Conservation (phyloP, 345 rosid species). For the Stellera chamaejasme region DNA sequence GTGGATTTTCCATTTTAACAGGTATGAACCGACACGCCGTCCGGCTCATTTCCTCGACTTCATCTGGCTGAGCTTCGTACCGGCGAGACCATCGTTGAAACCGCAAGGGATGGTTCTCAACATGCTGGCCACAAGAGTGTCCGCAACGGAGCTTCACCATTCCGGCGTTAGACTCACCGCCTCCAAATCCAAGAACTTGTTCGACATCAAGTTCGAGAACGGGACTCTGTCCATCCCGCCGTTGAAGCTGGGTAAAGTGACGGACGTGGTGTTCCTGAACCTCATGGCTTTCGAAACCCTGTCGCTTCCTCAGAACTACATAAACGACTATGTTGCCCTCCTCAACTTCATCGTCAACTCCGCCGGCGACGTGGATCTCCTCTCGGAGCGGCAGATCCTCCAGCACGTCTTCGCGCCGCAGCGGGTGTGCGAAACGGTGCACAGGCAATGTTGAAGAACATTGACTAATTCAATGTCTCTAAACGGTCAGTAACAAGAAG, state of each 20-base stretch:
- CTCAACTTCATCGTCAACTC: neutral
- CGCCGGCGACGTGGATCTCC: conserved; percentile 6
- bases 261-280: conserved; percentile 11
- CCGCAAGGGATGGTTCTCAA: neutral
- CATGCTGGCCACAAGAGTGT: neutral
- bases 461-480: no score
- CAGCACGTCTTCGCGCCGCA: neutral
- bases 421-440: neutral
- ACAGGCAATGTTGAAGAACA: no score
- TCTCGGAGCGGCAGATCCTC: conserved; percentile 1
- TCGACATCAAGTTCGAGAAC: conserved; percentile 9
- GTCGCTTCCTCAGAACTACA: neutral
- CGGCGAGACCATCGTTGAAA: neutral
- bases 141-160: conserved; percentile 10
- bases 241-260: neutral
- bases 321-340: neutral
- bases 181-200: conserved; percentile 1
- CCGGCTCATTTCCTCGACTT: neutral
- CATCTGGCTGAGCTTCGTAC: neutral
- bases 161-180: conserved; percentile 13
- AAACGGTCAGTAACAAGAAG: no score
- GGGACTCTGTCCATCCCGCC: conserved; percentile 10
- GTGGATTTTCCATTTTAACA: no score
- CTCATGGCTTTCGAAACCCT: conserved; percentile 13
- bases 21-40: no score